Evolutionary conservation across 306 rosid genomes (phyloP).

Genomic region (Urtica urens): DNA sequence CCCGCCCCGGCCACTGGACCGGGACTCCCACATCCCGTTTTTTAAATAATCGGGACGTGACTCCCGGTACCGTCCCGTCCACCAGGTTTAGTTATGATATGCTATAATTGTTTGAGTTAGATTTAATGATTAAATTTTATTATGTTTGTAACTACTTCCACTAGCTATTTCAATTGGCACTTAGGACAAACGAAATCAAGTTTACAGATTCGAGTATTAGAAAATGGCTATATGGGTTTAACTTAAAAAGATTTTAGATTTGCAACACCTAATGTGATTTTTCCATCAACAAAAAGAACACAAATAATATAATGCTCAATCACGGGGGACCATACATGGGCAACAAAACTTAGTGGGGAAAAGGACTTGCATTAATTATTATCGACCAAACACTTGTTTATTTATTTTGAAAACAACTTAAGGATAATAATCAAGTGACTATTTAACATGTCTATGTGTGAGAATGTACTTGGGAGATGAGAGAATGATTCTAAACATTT

Average conservation of each 20-base stretch:
- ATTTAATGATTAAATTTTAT: neutral
- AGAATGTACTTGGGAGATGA: neutral
- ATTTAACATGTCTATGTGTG: too few species aligned
- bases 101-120: neutral
- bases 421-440: too few species aligned
- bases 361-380: conserved; percentile 1
- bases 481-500: neutral
- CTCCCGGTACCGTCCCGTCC: too few species aligned
- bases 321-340: conserved; percentile 6
- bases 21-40: too few species aligned
- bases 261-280: neutral
- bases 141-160: conserved; percentile 6
- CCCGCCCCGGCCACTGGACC: too few species aligned
- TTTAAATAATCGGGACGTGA: too few species aligned
- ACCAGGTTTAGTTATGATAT: too few species aligned
- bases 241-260: conserved; percentile 4
- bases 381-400: conserved; percentile 19
- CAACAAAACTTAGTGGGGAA: conserved; percentile 6
- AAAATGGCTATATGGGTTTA: neutral
- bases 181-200: conserved; percentile 3
- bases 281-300: neutral
- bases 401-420: too few species aligned
- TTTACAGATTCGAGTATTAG: conserved; percentile 11
- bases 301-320: conserved; percentile 11
- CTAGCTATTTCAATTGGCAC: conserved; percentile 4